These are phyloP conservation scores for Linderniella brevidens DNA, from an alignment of 257 asterid species.

Conservation along the genomic window DNA sequence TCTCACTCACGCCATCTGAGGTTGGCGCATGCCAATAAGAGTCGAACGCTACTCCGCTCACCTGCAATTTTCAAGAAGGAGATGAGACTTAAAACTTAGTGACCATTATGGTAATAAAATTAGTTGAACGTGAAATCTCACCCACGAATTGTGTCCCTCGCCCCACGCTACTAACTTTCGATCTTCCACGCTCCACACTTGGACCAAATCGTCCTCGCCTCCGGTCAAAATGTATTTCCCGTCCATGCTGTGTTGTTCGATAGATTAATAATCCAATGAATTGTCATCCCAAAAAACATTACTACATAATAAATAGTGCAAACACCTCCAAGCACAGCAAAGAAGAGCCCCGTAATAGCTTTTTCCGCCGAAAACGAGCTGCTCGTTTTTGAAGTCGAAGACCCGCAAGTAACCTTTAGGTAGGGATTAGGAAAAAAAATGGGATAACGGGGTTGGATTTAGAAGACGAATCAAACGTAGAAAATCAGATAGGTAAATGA, in stretches of 20 bases:
- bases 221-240: slow-evolving; percentile 84
- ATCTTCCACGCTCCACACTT: slow-evolving; percentile 99
- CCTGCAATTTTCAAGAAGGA: no score
- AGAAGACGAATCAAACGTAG: no score
- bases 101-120: no score
- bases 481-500: neutral
- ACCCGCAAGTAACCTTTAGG: slow-evolving; percentile 76
- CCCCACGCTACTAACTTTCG: slow-evolving; percentile 99
- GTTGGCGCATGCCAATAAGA: slow-evolving; percentile 86
- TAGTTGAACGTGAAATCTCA: slow-evolving; percentile 31
- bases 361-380: slow-evolving; percentile 84
- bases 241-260: no score
- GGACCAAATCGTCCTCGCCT: slow-evolving; percentile 98
- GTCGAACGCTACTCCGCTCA: slow-evolving; percentile 96
- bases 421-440: no score
- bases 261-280: no score
- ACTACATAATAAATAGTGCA: no score
- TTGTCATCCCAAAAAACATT: no score
- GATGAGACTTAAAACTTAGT: no score
- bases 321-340: slow-evolving; percentile 97
- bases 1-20: slow-evolving; percentile 75
- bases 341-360: slow-evolving; percentile 93
- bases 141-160: slow-evolving; percentile 99
- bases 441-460: no score
- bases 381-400: slow-evolving; percentile 82